These are phyloP conservation scores for Myxozyma geophila DNA, from an alignment of 805 yeast species.

Conservation along the genomic window DNA sequence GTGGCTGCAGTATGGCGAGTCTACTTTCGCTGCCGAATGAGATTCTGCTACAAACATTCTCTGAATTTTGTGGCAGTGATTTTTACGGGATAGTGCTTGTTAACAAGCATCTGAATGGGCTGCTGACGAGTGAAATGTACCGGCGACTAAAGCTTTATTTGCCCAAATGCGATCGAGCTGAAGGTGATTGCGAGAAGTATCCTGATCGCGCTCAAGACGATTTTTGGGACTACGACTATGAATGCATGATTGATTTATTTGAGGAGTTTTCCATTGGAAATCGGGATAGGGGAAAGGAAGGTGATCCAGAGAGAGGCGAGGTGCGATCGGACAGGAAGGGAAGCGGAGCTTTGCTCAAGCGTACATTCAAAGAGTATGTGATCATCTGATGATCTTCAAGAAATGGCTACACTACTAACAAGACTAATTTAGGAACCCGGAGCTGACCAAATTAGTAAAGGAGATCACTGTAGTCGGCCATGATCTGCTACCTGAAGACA, in stretches of 20 bases:
- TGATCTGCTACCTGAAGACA: conserved; percentile 24
- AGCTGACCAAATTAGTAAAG: conserved; percentile 17
- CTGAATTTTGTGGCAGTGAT: conserved; percentile 33
- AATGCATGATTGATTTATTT: conserved; percentile 20
- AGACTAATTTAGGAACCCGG: conserved; percentile 14
- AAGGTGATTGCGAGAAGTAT: conserved; percentile 6
- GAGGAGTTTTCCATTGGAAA: conserved; percentile 20
- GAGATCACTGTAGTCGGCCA: conserved; percentile 27
- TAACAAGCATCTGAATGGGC: conserved; percentile 24
- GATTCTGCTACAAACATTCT: conserved; percentile 25
- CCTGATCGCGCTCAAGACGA: not conserved
- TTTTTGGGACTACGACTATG: conserved; percentile 17
- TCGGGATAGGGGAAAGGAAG: not conserved
- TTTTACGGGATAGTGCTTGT: conserved; percentile 34
- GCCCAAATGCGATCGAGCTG: conserved; percentile 15
- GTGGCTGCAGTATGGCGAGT: conserved; percentile 14
- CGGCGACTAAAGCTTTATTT: conserved; percentile 26
- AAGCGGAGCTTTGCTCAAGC: conserved; percentile 32
- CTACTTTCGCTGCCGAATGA: conserved; percentile 34
- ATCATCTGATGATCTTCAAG: not conserved
- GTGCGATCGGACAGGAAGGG: conserved; percentile 16
- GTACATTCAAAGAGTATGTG: conserved; percentile 33
- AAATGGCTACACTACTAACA: not conserved
- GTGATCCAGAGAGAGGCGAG: not conserved
- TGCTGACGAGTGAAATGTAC: conserved; percentile 32